Conservation (phyloP, 2,329 filamentous ascomycete species). For the Tolypocladium pustulatum region DNA sequence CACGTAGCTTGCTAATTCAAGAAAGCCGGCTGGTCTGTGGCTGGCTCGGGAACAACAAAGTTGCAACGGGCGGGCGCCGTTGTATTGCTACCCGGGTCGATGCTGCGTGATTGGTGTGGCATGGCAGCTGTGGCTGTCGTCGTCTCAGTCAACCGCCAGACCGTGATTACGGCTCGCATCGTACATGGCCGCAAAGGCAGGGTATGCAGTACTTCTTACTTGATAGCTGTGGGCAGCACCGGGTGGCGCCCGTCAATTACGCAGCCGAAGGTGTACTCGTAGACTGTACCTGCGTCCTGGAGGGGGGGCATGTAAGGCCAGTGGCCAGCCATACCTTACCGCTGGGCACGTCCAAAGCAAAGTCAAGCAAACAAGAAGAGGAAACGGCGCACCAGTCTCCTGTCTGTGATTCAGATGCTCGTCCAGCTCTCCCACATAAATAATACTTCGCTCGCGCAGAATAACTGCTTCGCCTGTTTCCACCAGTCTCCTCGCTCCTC, state of each 20-base stretch:
- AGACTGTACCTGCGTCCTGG: not conserved
- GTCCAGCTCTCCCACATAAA: not conserved
- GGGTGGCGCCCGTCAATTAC: conserved; percentile 1
- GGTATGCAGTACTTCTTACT: not conserved
- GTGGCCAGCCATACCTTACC: not conserved
- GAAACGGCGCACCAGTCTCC: not conserved
- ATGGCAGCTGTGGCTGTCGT: not conserved
- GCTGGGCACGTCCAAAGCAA: not conserved
- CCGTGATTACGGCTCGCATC: not conserved
- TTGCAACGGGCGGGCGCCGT: not conserved
- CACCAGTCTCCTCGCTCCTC: not conserved
- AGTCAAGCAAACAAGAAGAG: not conserved
- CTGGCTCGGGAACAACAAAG: not conserved
- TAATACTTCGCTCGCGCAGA: not conserved
- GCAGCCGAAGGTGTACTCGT: not conserved
- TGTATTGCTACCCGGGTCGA: not conserved
- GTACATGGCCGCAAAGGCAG: not conserved
- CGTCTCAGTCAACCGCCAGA: conserved; percentile 1
- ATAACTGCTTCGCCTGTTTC: not conserved
- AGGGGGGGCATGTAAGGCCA: not conserved
- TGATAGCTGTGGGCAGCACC: not conserved
- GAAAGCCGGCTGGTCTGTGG: not conserved
- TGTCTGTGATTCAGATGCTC: not conserved
- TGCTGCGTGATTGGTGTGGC: not conserved
- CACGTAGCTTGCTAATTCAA: not conserved